phyloP scores from a whole-genome alignment of 2,329 filamentous ascomycete genomes.

The Alternaria sp. region DNA sequence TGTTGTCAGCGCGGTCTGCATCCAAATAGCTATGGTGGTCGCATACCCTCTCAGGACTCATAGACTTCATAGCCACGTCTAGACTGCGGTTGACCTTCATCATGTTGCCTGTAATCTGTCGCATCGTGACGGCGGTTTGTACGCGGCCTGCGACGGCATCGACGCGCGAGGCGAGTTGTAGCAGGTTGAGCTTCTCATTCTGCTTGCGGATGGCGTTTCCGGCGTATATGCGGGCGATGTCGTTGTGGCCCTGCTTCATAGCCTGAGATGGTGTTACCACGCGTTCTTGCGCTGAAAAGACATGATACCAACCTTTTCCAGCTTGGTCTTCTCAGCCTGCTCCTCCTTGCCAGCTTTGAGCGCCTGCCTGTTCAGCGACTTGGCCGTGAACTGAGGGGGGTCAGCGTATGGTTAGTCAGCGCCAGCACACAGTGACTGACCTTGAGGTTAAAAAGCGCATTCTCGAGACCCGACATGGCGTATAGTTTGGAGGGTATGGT shows the following conservation, averaged over 20 bases:
- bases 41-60: slow-evolving; percentile 66
- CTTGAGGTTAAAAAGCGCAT: slow-evolving; percentile 68
- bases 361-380: slow-evolving; percentile 68
- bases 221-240: slow-evolving; percentile 69
- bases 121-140: slow-evolving; percentile 69
- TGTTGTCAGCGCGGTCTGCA: not conserved
- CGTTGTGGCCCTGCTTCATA: slow-evolving; percentile 64
- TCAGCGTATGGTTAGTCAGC: slow-evolving; percentile 26
- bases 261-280: slow-evolving; percentile 51
- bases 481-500: slow-evolving; percentile 6
- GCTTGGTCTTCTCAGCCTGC: slow-evolving; percentile 64
- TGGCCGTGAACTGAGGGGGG: slow-evolving; percentile 62
- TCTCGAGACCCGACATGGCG: slow-evolving; percentile 66
- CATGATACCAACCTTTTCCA: slow-evolving; percentile 60
- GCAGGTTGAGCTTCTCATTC: slow-evolving; percentile 66
- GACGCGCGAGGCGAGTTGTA: slow-evolving; percentile 63
- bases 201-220: slow-evolving; percentile 69
- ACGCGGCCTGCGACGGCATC: slow-evolving; percentile 66
- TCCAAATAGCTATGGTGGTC: not conserved
- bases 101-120: slow-evolving; percentile 66
- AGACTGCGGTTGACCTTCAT: slow-evolving; percentile 67
- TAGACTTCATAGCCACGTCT: slow-evolving; percentile 67
- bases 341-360: slow-evolving; percentile 68
- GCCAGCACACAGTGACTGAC: slow-evolving; percentile 40
- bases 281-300: not conserved